Evolutionary conservation across 352 stramenopile genomes (phyloP).

Genomic region (Globisporangium iwayamae): DNA sequence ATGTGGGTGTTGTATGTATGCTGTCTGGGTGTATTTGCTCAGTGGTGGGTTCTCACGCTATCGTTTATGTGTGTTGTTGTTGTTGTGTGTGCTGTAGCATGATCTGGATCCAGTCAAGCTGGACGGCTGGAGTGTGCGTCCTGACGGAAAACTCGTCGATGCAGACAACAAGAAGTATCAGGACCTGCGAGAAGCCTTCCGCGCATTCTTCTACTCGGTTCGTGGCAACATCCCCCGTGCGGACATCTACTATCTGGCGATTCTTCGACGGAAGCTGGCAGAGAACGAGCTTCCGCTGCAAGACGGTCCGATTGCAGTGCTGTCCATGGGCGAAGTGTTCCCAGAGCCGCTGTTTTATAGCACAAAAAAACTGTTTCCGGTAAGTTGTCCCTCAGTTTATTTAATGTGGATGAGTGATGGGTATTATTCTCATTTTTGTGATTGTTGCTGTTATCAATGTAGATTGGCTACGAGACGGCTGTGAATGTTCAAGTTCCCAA

Average conservation of each 20-base stretch:
- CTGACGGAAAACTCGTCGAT: constrained; percentile 46
- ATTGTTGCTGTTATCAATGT: neutral
- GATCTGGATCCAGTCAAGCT: constrained; percentile 33
- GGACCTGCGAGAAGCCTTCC: constrained; percentile 45
- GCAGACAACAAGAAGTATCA: constrained; percentile 39
- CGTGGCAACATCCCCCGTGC: constrained; percentile 45
- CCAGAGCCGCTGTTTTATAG: constrained; percentile 70
- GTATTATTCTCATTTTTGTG: constrained; percentile 8
- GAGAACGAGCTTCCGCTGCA: constrained; percentile 49
- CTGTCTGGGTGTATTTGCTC: neutral
- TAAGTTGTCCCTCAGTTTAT: constrained; percentile 18
- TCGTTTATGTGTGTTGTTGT: constrained; percentile 23
- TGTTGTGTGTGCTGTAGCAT: constrained; percentile 26
- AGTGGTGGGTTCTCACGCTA: neutral
- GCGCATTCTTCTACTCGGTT: constrained; percentile 30
- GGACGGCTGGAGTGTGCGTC: constrained; percentile 30
- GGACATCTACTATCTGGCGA: constrained; percentile 74
- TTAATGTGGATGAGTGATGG: neutral
- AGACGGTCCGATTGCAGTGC: constrained; percentile 66
- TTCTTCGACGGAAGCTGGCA: constrained; percentile 52
- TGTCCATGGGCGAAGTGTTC: constrained; percentile 41
- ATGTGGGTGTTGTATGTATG: constrained; percentile 14
- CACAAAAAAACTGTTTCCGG: constrained; percentile 74
- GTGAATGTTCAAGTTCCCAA: constrained; percentile 47
- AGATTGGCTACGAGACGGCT: constrained; percentile 63